Conservation (phyloP, 139 green algal species). For the Micractinium sp. region DNA sequence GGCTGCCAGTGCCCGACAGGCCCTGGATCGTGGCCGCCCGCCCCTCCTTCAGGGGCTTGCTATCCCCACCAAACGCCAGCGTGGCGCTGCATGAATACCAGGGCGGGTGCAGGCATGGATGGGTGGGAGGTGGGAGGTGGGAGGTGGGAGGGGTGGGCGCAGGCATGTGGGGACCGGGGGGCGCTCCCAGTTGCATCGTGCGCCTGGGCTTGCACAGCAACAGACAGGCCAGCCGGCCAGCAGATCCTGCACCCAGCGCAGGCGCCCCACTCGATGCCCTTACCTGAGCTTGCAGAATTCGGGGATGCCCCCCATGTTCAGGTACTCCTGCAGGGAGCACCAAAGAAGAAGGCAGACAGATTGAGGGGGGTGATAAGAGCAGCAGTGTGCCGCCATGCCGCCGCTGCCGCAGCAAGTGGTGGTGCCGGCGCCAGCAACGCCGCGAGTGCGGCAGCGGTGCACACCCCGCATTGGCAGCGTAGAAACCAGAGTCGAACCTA, state of each 20-base stretch:
- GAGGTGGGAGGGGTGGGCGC: neutral
- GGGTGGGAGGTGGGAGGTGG: too few species aligned
- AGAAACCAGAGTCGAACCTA: too few species aligned
- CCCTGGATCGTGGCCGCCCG: constrained; percentile 82
- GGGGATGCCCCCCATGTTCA: constrained; percentile 76
- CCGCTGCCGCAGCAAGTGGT: neutral
- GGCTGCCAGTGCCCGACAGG: constrained; percentile 92
- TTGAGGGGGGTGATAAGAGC: neutral
- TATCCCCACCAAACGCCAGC: constrained; percentile 82
- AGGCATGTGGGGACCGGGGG: too few species aligned
- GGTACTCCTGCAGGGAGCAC: constrained; percentile 93
- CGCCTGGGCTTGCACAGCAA: neutral
- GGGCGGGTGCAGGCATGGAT: neutral
- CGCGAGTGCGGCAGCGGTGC: neutral
- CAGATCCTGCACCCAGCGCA: too few species aligned
- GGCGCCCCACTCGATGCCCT: too few species aligned
- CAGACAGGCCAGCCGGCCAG: neutral
- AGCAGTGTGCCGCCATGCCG: neutral
- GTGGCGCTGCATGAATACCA: constrained; percentile 43
- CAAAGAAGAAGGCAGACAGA: neutral
- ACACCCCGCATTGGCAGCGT: too few species aligned
- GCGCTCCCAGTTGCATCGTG: too few species aligned
- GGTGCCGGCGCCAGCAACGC: neutral
- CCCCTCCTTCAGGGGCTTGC: constrained; percentile 73
- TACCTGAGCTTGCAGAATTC: constrained; percentile 79